Percentiles rank a stretch among this genome's conserved stretches.
Evolutionary conservation across 129 eudicot genomes (phyloP).

Genomic region (Tagetes erecta): DNA sequence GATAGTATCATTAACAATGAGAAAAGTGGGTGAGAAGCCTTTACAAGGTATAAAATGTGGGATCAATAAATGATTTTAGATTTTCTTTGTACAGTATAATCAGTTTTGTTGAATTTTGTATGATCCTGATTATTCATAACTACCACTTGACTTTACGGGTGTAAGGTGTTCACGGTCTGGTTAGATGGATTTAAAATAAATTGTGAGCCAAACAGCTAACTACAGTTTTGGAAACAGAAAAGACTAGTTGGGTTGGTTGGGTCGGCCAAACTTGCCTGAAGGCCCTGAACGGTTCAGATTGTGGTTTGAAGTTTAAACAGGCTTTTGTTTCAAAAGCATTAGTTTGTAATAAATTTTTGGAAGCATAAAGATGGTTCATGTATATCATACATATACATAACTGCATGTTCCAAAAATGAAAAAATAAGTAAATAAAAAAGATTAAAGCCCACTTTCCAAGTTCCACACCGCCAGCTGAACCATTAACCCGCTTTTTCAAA

Average conservation of each 20-base stretch:
- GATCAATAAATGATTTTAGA: background rate
- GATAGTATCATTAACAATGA: no score
- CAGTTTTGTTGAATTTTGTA: background rate
- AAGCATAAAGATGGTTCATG: background rate
- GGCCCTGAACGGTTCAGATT: no score
- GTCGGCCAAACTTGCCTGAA: background rate
- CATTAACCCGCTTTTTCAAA: background rate
- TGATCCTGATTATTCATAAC: background rate
- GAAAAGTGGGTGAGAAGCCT: background rate
- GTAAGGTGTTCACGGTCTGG: background rate
- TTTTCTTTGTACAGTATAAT: background rate
- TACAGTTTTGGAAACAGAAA: background rate
- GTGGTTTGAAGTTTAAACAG: background rate
- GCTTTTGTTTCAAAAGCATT: background rate
- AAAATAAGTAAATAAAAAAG: background rate
- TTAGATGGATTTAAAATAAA: background rate
- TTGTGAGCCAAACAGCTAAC: background rate
- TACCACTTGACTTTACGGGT: background rate
- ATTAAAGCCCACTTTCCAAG: no score
- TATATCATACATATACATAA: background rate
- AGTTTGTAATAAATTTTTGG: background rate
- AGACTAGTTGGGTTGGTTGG: background rate
- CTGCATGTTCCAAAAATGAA: background rate
- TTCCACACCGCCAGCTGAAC: background rate
- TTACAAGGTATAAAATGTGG: background rate